Conservation (phyloP, 352 stramenopile genomes). For the Aphanomyces stellatus region DNA sequence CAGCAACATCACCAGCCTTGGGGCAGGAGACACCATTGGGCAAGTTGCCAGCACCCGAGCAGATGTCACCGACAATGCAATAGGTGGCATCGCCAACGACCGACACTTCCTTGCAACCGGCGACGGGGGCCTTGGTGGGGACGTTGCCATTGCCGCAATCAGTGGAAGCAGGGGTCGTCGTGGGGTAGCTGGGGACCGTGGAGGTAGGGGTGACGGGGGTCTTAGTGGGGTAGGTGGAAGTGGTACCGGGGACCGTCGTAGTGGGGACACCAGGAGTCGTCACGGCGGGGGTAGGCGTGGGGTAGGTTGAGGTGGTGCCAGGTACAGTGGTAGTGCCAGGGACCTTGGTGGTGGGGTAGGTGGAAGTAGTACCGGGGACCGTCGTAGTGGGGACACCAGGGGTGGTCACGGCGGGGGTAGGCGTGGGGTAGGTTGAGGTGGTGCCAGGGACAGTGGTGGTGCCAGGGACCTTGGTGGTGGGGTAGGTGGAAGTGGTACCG, state of each 20-base stretch:
- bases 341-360: background rate
- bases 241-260: background rate
- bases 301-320: background rate
- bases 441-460: background rate
- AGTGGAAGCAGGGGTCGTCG: background rate
- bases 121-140: background rate
- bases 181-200: background rate
- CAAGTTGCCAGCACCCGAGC: conserved; percentile 17
- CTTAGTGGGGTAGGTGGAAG: background rate
- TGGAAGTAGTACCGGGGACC: background rate
- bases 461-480: background rate
- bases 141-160: background rate
- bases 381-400: background rate
- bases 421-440: background rate
- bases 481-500: background rate
- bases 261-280: background rate
- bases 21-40: conserved; percentile 29
- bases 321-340: background rate
- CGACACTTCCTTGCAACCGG: conserved; percentile 27
- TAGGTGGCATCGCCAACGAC: conserved; percentile 38
- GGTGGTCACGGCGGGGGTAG: background rate
- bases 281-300: background rate
- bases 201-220: too few species aligned
- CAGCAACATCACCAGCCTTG: conserved; percentile 25
- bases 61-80: conserved; percentile 36